These are phyloP conservation scores for Hordeum vulgare DNA, from an alignment of 176 grass and related monocot species.

Conservation along the genomic window DNA sequence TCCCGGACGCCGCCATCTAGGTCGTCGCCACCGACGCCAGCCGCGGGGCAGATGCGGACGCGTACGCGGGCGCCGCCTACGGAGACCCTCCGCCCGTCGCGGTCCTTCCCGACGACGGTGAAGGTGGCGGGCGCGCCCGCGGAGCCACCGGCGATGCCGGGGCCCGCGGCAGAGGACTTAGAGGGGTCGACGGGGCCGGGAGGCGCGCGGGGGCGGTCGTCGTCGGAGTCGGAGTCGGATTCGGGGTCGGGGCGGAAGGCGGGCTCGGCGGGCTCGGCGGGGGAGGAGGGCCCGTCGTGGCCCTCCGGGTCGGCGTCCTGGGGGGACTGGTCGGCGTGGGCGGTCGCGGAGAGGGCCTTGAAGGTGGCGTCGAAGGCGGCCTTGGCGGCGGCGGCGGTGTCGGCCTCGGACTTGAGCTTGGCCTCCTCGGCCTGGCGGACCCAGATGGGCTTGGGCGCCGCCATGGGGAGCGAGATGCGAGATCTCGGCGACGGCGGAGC, in stretches of 20 bases:
- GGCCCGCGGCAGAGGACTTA: slow-evolving; percentile 58
- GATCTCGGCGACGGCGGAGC: neutral
- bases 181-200: slow-evolving; percentile 61
- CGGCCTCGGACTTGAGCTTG: slow-evolving; percentile 93
- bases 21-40: slow-evolving; percentile 55
- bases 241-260: neutral
- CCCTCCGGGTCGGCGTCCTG: slow-evolving; percentile 2
- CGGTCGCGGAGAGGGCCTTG: slow-evolving; percentile 39
- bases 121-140: slow-evolving; percentile 48
- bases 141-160: slow-evolving; percentile 62
- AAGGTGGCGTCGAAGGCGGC: slow-evolving; percentile 97
- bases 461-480: slow-evolving; percentile 26
- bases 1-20: slow-evolving; percentile 70
- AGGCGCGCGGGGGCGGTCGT: slow-evolving; percentile 31
- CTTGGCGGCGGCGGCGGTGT: slow-evolving; percentile 74
- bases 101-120: slow-evolving; percentile 64
- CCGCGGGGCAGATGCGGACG: slow-evolving; percentile 57
- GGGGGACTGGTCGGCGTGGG: slow-evolving; percentile 6
- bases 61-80: slow-evolving; percentile 44
- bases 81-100: slow-evolving; percentile 43
- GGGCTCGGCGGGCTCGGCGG: slow-evolving; percentile 22
- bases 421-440: slow-evolving; percentile 92
- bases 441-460: slow-evolving; percentile 76
- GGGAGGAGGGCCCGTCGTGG: slow-evolving; percentile 13
- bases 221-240: slow-evolving; percentile 8